phyloP scores from a whole-genome alignment of 768 basidiomycete genomes.

The Mycena venus region DNA sequence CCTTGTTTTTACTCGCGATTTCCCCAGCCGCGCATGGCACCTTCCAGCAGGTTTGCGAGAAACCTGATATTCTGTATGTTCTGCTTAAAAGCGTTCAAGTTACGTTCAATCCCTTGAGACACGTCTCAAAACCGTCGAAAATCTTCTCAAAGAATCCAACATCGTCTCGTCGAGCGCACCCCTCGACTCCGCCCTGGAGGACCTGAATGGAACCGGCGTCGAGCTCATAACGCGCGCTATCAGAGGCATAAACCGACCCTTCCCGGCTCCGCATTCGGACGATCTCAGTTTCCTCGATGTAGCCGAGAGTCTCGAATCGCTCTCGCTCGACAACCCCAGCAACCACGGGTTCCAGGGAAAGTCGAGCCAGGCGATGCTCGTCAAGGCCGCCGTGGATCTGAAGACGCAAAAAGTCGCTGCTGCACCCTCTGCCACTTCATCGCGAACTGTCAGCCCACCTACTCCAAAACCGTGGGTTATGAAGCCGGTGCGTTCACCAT shows the following conservation, averaged over 20 bases:
- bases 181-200: not conserved
- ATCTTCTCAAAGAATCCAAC: not conserved
- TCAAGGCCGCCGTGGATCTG: slow-evolving; percentile 52
- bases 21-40: not conserved
- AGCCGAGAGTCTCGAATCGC: slow-evolving; percentile 4
- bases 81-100: not conserved
- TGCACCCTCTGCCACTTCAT: not conserved
- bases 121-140: slow-evolving; percentile 25
- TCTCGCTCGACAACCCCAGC: slow-evolving; percentile 23
- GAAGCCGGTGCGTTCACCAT: slow-evolving; percentile 15
- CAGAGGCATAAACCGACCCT: slow-evolving; percentile 1
- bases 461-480: not conserved
- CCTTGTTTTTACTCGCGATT: not conserved
- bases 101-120: slow-evolving; percentile 19
- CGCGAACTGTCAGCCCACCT: not conserved
- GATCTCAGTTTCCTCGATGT: slow-evolving; percentile 20
- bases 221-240: slow-evolving; percentile 5
- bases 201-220: not conserved
- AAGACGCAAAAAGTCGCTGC: slow-evolving; percentile 52
- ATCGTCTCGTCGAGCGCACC: not conserved
- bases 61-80: not conserved
- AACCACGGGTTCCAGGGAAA: slow-evolving; percentile 44
- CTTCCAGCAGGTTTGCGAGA: not conserved
- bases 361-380: slow-evolving; percentile 45
- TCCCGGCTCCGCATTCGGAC: slow-evolving; percentile 13